Conservation (phyloP, 192 early-diverging fungal genomes). For the Coemansia erecta region DNA sequence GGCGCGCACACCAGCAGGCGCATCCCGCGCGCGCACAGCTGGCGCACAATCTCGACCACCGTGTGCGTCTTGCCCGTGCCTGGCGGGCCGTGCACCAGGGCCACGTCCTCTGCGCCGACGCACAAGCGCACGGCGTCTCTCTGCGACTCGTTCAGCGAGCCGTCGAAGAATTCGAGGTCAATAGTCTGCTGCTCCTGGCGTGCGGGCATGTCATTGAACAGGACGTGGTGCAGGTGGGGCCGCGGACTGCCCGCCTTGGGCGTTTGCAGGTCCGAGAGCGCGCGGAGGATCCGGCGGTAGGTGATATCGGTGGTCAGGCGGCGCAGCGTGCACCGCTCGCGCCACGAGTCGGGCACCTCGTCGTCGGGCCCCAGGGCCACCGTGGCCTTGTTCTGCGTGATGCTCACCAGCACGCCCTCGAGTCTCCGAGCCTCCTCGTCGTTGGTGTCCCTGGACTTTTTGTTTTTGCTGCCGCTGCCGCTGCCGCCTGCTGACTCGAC, state of each 20-base stretch:
- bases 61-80: slow-evolving; percentile 90
- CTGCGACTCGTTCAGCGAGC: slow-evolving; percentile 68
- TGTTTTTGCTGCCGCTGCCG: neutral
- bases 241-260: too few relatives aligned
- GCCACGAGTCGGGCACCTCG: slow-evolving; percentile 57
- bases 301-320: slow-evolving; percentile 57
- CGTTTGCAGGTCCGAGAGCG: slow-evolving; percentile 34
- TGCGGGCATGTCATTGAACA: slow-evolving; percentile 40
- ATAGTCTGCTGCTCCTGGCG: slow-evolving; percentile 7
- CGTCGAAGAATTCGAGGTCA: slow-evolving; percentile 60
- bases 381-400: slow-evolving; percentile 59
- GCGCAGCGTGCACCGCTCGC: slow-evolving; percentile 58
- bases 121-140: slow-evolving; percentile 63
- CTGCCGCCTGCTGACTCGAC: slow-evolving; percentile 56
- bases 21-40: slow-evolving; percentile 59
- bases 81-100: slow-evolving; percentile 82
- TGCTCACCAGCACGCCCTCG: slow-evolving; percentile 58
- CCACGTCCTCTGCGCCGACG: slow-evolving; percentile 60
- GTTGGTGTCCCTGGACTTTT: too few relatives aligned
- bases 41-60: slow-evolving; percentile 79
- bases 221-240: slow-evolving; percentile 40
- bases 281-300: slow-evolving; percentile 43
- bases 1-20: slow-evolving; percentile 85
- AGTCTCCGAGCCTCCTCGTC: too few relatives aligned
- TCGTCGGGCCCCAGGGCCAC: slow-evolving; percentile 63